Base-by-base conservation (phyloP, 202 grass and related monocot genomes). In the Panicum hallii region DNA sequence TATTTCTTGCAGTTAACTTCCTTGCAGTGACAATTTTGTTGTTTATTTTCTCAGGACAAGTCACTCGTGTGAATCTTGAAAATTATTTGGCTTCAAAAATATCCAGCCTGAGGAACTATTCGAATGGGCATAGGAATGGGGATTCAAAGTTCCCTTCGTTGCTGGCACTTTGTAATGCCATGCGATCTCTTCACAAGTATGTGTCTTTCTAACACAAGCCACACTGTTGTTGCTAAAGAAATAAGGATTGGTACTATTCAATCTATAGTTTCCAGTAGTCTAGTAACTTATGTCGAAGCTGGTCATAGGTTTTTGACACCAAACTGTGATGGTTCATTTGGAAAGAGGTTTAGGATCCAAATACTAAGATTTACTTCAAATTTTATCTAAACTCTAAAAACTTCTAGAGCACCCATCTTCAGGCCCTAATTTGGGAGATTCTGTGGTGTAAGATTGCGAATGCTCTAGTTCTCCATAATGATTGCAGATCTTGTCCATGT, bases 71-170 rank as follows among this genome's bases (percentile, higher is more conserved):
- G 38, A 97, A 94, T 94, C 82, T 99, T 43, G 92, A 87, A 68
- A 94, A 93, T 72, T 91, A 93, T 89, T 83, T 99, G 88, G 54
- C 88, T 93, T 92, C 93, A 84, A 99, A 84, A 93, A 57, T 94
- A 81, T 78, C 85, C 57, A 87, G 82, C 77, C 75, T 97, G 54
- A 88, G 76, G 84, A 86, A 93, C 70, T 84, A 90, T 87, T 81
- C 88, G 88, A 99, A 93, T 88, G 91, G 87, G 17, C 87, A 84
- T 50, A 92, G 82, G 64, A 83, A 88, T 70, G 77, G 78, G 17
- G 83, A 91, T 55, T 79, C 86, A 43, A 96, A 91, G 80, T 70
- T 79, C 77, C 78, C 79, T 62, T 67, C 80, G 28, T 86, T 99
- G 65, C 66, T 79, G 53, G 94, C 97, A 89, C 93, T 99, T 87